These are phyloP conservation scores for Colletotrichum sp. DNA, from an alignment of 2,329 filamentous ascomycete species.

Conservation along the genomic window DNA sequence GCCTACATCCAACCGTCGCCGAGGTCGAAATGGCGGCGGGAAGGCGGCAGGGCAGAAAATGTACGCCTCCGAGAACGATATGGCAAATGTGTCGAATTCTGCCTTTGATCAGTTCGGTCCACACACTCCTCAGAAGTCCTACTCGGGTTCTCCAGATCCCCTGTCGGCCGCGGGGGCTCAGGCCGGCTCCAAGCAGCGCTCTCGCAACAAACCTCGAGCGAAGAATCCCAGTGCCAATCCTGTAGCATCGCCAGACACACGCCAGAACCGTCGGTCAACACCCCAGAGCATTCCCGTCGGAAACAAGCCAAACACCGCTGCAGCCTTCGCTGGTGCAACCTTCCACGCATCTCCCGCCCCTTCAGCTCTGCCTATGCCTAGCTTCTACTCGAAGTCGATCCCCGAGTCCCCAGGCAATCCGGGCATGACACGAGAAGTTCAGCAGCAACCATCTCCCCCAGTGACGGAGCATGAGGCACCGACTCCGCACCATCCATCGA, in stretches of 20 bases:
- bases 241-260: slow-evolving; percentile 45
- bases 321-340: slow-evolving; percentile 87
- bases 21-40: slow-evolving; percentile 35
- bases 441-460: slow-evolving; percentile 56
- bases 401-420: slow-evolving; percentile 62
- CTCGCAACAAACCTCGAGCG: slow-evolving; percentile 23
- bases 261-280: slow-evolving; percentile 48
- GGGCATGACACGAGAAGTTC: slow-evolving; percentile 34
- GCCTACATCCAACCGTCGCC: slow-evolving; percentile 39
- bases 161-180: slow-evolving; percentile 33
- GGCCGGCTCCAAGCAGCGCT: slow-evolving; percentile 27
- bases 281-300: slow-evolving; percentile 33
- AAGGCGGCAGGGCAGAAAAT: slow-evolving; percentile 51
- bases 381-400: slow-evolving; percentile 79
- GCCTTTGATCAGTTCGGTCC: slow-evolving; percentile 38
- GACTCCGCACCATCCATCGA: slow-evolving; percentile 43
- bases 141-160: slow-evolving; percentile 38
- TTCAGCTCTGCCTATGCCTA: slow-evolving; percentile 87
- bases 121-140: slow-evolving; percentile 53
- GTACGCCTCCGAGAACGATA: slow-evolving; percentile 66
- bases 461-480: slow-evolving; percentile 57
- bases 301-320: slow-evolving; percentile 50
- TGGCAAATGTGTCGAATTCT: slow-evolving; percentile 29
- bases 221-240: slow-evolving; percentile 22
- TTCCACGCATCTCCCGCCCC: slow-evolving; percentile 95